Conservation (phyloP, 371 early-diverging fungal species). For the Sporodiniella umbellata region DNA sequence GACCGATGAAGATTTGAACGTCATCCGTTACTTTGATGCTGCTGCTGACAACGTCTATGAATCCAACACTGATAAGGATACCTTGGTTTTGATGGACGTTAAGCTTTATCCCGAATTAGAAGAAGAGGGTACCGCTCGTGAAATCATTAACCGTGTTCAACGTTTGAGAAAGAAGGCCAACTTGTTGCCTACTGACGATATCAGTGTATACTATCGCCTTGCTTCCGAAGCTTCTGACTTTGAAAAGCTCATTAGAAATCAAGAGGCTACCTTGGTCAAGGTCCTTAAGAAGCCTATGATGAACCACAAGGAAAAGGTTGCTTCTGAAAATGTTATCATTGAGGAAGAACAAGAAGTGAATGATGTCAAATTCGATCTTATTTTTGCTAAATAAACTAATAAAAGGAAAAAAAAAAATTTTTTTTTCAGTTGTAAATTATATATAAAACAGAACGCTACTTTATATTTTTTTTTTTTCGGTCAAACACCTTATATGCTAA, state of each 20-base stretch:
- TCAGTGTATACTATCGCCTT: slow-evolving; percentile 78
- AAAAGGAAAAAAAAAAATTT: no score
- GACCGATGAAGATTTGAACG: slow-evolving; percentile 78
- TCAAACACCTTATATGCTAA: no score
- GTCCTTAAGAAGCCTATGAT: slow-evolving; percentile 68
- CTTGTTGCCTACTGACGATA: slow-evolving; percentile 85
- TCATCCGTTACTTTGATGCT: slow-evolving; percentile 75
- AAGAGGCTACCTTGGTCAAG: slow-evolving; percentile 71
- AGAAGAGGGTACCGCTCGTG: slow-evolving; percentile 95
- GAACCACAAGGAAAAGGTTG: slow-evolving; percentile 30
- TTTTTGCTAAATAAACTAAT: slow-evolving; percentile 28
- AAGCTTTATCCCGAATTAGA: slow-evolving; percentile 79
- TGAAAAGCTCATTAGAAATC: slow-evolving; percentile 64
- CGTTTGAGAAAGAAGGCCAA: slow-evolving; percentile 92
- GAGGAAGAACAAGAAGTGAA: slow-evolving; percentile 79
- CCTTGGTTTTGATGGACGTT: slow-evolving; percentile 89
- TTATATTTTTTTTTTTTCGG: slow-evolving; percentile 5
- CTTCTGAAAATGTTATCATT: slow-evolving; percentile 48
- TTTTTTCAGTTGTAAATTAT: not conserved
- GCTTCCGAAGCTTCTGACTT: slow-evolving; percentile 69
- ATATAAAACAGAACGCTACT: not conserved
- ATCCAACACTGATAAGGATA: slow-evolving; percentile 80
- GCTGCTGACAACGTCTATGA: slow-evolving; percentile 61
- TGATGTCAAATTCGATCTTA: slow-evolving; percentile 34
- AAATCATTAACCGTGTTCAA: slow-evolving; percentile 98